A percentile compares a stretch with the other conserved stretches of the same genome.
These are phyloP conservation scores for Aspergillus neotritici DNA, from an alignment of 2,329 filamentous ascomycete genomes.

Conservation along the genomic window DNA sequence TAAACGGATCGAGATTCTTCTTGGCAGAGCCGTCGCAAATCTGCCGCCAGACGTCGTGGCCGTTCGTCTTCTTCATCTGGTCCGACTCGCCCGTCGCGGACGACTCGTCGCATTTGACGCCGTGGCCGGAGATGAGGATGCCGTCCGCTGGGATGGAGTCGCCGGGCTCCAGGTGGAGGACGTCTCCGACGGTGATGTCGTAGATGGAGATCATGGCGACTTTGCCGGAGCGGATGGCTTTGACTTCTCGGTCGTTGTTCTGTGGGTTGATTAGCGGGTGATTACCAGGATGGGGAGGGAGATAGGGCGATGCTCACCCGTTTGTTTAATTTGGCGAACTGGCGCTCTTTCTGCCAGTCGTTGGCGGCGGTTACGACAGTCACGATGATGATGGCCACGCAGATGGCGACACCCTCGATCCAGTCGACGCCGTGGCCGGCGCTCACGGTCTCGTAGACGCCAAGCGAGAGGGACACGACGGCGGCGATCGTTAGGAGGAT, in stretches of 20 bases:
- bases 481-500: conserved; percentile 65
- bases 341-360: conserved; percentile 63
- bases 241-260: conserved; percentile 61
- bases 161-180: conserved; percentile 63
- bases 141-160: conserved; percentile 68
- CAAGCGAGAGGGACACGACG: conserved; percentile 61
- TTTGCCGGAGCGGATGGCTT: conserved; percentile 62
- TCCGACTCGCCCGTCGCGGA: conserved; percentile 70
- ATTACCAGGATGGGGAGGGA: neutral
- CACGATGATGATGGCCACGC: conserved; percentile 60
- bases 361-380: conserved; percentile 59
- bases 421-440: conserved; percentile 51
- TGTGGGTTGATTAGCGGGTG: conserved; percentile 31
- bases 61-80: conserved; percentile 61
- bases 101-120: conserved; percentile 66
- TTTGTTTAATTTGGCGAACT: conserved; percentile 58
- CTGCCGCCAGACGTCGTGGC: conserved; percentile 53
- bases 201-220: conserved; percentile 59
- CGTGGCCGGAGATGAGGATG: conserved; percentile 61
- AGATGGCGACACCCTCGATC: conserved; percentile 64
- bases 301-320: conserved; percentile 25
- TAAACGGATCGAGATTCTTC: conserved; percentile 60
- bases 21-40: conserved; percentile 49
- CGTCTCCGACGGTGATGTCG: conserved; percentile 64
- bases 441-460: conserved; percentile 61